Conservation (phyloP, 306 rosid species). For the Begonia loranthoides region DNA sequence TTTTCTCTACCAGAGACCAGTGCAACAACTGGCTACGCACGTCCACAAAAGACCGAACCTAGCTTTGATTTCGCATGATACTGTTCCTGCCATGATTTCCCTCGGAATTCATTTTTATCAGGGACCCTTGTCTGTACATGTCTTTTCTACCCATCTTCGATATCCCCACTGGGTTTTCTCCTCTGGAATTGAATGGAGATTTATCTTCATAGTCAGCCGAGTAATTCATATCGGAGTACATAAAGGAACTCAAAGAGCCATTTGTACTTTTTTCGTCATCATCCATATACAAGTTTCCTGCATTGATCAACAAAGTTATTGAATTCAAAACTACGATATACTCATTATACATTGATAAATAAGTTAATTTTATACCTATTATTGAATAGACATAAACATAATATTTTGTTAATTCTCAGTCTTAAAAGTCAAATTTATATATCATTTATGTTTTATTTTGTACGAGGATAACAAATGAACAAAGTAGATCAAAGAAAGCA, state of each 20-base stretch:
- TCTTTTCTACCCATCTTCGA: too few species aligned
- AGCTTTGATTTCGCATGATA: slow-evolving; percentile 8
- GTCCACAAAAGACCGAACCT: slow-evolving; percentile 30
- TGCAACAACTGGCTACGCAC: slow-evolving; percentile 43
- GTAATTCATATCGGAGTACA: slow-evolving; percentile 36
- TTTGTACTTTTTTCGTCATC: slow-evolving; percentile 46
- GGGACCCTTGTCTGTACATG: too few species aligned
- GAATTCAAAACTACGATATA: not conserved
- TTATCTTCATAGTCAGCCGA: slow-evolving; percentile 36
- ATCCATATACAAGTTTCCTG: slow-evolving; percentile 27
- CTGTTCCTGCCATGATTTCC: not conserved
- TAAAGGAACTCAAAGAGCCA: slow-evolving; percentile 42
- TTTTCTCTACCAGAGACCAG: slow-evolving; percentile 40
- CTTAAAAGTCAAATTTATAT: too few species aligned
- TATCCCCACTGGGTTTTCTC: slow-evolving; percentile 7
- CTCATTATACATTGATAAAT: not conserved
- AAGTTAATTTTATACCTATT: not conserved
- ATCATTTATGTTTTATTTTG: too few species aligned
- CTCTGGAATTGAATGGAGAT: slow-evolving; percentile 2
- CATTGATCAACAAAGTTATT: slow-evolving; percentile 1
- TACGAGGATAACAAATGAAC: too few species aligned
- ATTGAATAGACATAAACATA: not conserved
- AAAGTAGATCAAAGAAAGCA: too few species aligned
- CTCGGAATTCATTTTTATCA: not conserved
- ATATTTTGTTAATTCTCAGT: too few species aligned